Evolutionary conservation across 169 alveolate species (phyloP), one percentile per base, ranked within the genome.

Genomic region (Blepharisma undulans): DNA sequence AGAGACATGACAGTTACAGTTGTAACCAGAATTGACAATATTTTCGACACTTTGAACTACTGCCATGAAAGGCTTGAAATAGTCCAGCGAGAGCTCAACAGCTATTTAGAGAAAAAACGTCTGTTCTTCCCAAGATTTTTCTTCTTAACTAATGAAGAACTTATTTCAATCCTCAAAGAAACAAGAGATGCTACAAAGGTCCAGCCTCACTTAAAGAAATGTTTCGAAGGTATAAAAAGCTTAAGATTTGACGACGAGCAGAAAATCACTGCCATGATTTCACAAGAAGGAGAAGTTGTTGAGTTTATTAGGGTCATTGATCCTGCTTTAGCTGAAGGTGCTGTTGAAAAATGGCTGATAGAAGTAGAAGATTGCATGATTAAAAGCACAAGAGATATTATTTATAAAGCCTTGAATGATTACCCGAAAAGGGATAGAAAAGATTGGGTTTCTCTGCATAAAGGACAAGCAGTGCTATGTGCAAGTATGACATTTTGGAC

Each of bases 131-230:
- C 97, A 22, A 95, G 99, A 66, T 98, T 98, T 93, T 98, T 95
- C 95, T 98, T 98, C 97, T 94, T 98, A 34, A 97, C 99, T n/a
- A 98, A 98, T 92, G 99, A 98, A 92, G 99, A 98, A 93, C 96
- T 98, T 85, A 95, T 98, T 61, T 95, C 97, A 96, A 97, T 98
- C 82, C 95, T 98, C 66, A 98, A 99, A 22, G 98, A 98, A 93
- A 97, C 99, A n/a, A 97, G 97, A 95, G 98, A 98, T 78, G 99
- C 99, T 19, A 91, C 96, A 88, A 94, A 96, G 59, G 98, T 98
- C 72, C 97, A 96, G 92, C 98, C 98, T 14, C 99, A 98, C 93
- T 94, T 98, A 91, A 97, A 97, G 77, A 98, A 98, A 94, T 97
- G 99, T 93, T 98, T 98, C 91, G 99, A 98, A 92, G 99, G 99